Conservation (phyloP, 2,329 filamentous ascomycete genomes). For the Aspergillus terreus region DNA sequence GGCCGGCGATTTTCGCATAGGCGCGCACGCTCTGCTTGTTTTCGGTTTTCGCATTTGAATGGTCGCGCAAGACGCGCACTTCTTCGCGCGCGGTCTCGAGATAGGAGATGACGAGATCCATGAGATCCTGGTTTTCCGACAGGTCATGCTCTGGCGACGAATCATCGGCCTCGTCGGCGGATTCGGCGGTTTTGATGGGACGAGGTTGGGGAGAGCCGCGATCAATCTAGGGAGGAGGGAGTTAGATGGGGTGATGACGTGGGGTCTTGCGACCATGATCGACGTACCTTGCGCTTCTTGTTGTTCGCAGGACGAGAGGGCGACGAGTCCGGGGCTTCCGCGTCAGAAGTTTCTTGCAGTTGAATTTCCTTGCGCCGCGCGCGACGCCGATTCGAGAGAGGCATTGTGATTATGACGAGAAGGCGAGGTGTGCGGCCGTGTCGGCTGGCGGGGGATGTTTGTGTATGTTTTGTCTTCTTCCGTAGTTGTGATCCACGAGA, state of each 20-base stretch:
- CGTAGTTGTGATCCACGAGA: no score
- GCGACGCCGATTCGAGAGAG: conserved; percentile 42
- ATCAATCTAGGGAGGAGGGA: conserved; percentile 28
- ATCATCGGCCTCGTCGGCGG: conserved; percentile 39
- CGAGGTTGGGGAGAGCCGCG: conserved; percentile 29
- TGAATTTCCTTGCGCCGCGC: conserved; percentile 44
- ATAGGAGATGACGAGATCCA: conserved; percentile 47
- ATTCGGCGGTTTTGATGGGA: conserved; percentile 34
- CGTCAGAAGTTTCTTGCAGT: conserved; percentile 43
- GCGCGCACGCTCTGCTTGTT: conserved; percentile 47
- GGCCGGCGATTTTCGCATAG: conserved; percentile 50
- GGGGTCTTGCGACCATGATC: not conserved
- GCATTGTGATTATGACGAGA: conserved; percentile 27
- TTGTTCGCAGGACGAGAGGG: conserved; percentile 44
- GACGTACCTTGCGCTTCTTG: conserved; percentile 48
- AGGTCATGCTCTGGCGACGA: conserved; percentile 41
- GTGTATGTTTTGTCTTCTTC: no score
- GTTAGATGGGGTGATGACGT: not conserved
- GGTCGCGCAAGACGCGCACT: conserved; percentile 41
- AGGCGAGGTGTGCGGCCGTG: not conserved
- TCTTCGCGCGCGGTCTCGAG: conserved; percentile 42
- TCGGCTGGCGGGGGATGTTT: no score
- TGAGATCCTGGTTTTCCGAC: conserved; percentile 41
- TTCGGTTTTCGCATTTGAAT: conserved; percentile 44
- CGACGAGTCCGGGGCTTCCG: conserved; percentile 46